These are phyloP conservation scores for Collybia nuda DNA, from an alignment of 768 basidiomycete species.

Conservation along the genomic window DNA sequence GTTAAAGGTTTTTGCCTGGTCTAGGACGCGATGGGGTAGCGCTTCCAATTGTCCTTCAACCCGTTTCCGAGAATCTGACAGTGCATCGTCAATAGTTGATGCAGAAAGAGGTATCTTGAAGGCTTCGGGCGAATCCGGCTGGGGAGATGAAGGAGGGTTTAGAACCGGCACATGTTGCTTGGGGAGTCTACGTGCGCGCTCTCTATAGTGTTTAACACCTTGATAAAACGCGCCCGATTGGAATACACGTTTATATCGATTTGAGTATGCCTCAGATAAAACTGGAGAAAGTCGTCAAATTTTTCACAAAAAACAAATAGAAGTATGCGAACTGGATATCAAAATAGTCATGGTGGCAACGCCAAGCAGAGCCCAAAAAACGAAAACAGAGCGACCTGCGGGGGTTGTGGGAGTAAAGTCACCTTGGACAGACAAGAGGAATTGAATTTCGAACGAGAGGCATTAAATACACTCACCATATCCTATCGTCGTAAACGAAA, in stretches of 20 bases:
- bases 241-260: constrained; percentile 59
- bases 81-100: constrained; percentile 7
- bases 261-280: constrained; percentile 64
- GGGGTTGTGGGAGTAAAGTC: constrained; percentile 62
- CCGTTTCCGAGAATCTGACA: constrained; percentile 16
- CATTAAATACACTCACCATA: constrained; percentile 39
- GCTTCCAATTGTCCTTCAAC: constrained; percentile 27
- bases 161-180: background rate
- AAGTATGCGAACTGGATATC: constrained; percentile 53
- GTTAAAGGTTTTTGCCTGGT: constrained; percentile 22
- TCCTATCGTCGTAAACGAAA: constrained; percentile 74
- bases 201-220: constrained; percentile 44
- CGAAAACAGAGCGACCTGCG: constrained; percentile 73
- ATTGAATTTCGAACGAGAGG: background rate
- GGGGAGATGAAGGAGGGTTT: background rate
- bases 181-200: constrained; percentile 4
- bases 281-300: constrained; percentile 32
- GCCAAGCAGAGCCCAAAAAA: constrained; percentile 77
- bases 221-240: constrained; percentile 43
- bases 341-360: constrained; percentile 76
- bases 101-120: background rate
- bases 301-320: background rate
- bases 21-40: constrained; percentile 29
- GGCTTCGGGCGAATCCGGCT: constrained; percentile 1
- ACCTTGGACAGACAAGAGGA: constrained; percentile 27